phyloP scores from a whole-genome alignment of 345 rosid genomes.

The Gossypium bickii region DNA sequence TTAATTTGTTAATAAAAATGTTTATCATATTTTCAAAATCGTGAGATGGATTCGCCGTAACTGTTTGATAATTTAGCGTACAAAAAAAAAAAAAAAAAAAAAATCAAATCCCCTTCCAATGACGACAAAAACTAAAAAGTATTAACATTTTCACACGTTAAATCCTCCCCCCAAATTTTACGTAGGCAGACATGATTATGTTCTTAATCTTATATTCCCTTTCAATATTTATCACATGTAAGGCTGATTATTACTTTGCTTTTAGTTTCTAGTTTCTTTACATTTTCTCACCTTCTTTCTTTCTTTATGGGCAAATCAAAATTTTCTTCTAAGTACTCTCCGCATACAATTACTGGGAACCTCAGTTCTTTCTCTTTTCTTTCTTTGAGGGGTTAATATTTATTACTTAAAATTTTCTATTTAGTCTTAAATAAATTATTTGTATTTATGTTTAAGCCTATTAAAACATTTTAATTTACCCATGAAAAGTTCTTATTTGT shows the following conservation, averaged over 20 bases:
- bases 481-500: too few species aligned
- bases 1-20: too few species aligned
- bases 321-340: background rate
- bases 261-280: background rate
- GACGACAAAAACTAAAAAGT: background rate
- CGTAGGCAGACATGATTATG: conserved; percentile 18
- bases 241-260: background rate
- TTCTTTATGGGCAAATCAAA: background rate
- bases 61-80: too few species aligned
- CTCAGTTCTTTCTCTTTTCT: too few species aligned
- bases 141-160: background rate
- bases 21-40: too few species aligned
- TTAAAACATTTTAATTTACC: too few species aligned
- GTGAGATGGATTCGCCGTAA: too few species aligned
- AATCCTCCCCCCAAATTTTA: background rate
- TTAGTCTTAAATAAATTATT: too few species aligned
- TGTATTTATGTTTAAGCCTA: too few species aligned
- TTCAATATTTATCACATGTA: background rate
- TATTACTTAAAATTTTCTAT: too few species aligned
- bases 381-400: too few species aligned
- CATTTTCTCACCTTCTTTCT: background rate
- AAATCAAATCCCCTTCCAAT: background rate
- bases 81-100: too few species aligned
- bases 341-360: background rate
- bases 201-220: conserved; percentile 17